Conservation (phyloP, 306 rosid genomes). For the Elaeagnus macrophylla region DNA sequence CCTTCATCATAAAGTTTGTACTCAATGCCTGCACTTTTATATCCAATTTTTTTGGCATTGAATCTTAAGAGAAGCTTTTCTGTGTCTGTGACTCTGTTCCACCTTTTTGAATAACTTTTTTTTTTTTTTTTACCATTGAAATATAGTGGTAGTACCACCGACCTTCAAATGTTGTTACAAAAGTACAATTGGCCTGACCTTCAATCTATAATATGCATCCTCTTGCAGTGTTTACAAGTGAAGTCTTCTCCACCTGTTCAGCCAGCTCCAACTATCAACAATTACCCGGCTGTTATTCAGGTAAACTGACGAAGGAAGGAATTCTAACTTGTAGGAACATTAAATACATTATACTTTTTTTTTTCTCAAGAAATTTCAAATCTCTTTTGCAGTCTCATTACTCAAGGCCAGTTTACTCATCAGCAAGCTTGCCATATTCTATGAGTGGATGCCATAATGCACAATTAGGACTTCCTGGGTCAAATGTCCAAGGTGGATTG, state of each 20-base stretch:
- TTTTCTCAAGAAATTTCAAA: neutral
- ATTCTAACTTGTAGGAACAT: neutral
- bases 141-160: no score
- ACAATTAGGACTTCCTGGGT: slow-evolving; percentile 62
- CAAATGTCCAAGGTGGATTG: slow-evolving; percentile 58
- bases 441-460: slow-evolving; percentile 54
- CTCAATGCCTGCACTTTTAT: no score
- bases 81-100: no score
- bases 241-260: slow-evolving; percentile 19
- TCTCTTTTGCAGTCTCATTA: slow-evolving; percentile 71
- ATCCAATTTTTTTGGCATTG: no score
- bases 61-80: no score
- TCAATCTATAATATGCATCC: neutral
- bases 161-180: no score
- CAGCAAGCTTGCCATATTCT: slow-evolving; percentile 53
- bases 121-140: no score
- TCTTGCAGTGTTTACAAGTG: slow-evolving; percentile 19
- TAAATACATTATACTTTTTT: neutral
- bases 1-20: no score
- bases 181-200: neutral
- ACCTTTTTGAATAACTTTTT: no score
- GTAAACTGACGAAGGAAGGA: neutral
- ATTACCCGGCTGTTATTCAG: slow-evolving; percentile 22
- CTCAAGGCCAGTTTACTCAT: slow-evolving; percentile 44
- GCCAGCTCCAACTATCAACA: slow-evolving; percentile 10